phyloP scores from a whole-genome alignment of 257 asterid genomes.

The Mitragyna speciosa region DNA sequence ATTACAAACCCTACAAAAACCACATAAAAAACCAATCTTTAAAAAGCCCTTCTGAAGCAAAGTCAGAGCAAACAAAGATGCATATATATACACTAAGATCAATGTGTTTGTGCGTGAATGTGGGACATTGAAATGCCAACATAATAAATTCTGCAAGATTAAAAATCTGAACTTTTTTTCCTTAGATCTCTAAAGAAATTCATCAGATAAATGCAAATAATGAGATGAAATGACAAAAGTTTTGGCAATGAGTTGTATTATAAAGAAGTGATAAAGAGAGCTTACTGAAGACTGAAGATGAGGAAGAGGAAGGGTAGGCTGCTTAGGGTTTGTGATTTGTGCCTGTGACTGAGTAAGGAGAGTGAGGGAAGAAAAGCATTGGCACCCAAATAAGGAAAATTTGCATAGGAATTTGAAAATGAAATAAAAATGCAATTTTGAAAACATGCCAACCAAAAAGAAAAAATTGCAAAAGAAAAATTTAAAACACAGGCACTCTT shows the following conservation, averaged over 20 bases:
- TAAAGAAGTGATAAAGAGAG: neutral
- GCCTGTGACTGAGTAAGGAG: constrained; percentile 14
- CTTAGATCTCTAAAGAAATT: constrained; percentile 17
- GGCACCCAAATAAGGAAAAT: neutral
- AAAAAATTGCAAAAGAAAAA: no score
- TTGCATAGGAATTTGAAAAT: neutral
- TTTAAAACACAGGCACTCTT: no score
- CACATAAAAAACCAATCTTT: constrained; percentile 12
- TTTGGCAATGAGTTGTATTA: neutral
- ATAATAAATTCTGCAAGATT: neutral
- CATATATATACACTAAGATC: neutral
- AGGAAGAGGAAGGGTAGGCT: constrained; percentile 13
- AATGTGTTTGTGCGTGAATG: neutral
- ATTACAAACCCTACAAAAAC: constrained; percentile 26
- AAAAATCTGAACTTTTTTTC: neutral
- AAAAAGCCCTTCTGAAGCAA: neutral
- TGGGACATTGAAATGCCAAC: neutral
- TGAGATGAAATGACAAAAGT: neutral
- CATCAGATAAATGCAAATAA: neutral
- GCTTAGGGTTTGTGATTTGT: constrained; percentile 24
- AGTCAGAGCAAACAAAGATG: neutral
- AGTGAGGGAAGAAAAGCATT: neutral
- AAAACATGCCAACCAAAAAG: neutral
- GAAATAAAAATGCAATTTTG: neutral
- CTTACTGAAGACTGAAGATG: constrained; percentile 18